Conservation (phyloP, 2,329 filamentous ascomycete genomes). For the Fusarium sp. region DNA sequence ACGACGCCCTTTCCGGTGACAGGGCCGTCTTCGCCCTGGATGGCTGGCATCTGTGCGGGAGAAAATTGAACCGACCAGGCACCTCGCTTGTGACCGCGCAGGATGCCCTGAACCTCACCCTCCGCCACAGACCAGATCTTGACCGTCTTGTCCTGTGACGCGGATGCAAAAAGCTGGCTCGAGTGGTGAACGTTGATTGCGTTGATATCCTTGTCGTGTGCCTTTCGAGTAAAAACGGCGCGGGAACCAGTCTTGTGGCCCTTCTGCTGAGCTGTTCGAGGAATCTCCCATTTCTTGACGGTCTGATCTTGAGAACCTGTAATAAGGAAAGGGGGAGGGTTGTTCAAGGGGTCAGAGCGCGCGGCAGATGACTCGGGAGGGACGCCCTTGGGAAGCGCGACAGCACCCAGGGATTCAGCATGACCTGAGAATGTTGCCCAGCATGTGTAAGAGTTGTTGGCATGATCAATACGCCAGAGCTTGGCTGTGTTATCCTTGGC, state of each 20-base stretch:
- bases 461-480: slow-evolving; percentile 87
- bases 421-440: slow-evolving; percentile 89
- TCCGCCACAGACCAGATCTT: slow-evolving; percentile 96
- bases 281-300: slow-evolving; percentile 92
- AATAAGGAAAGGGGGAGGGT: slow-evolving; percentile 85
- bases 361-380: slow-evolving; percentile 77
- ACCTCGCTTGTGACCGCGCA: slow-evolving; percentile 91
- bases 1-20: slow-evolving; percentile 84
- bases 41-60: slow-evolving; percentile 77
- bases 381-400: slow-evolving; percentile 78
- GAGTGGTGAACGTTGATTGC: slow-evolving; percentile 84
- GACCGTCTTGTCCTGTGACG: slow-evolving; percentile 95
- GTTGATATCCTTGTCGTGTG: slow-evolving; percentile 99
- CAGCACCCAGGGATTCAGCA: slow-evolving; percentile 91
- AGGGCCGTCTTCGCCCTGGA: slow-evolving; percentile 77
- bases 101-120: slow-evolving; percentile 89
- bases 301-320: slow-evolving; percentile 97
- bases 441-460: slow-evolving; percentile 79
- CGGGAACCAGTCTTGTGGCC: slow-evolving; percentile 65
- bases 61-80: slow-evolving; percentile 97
- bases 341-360: slow-evolving; percentile 76
- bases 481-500: slow-evolving; percentile 96
- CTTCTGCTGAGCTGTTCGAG: slow-evolving; percentile 60
- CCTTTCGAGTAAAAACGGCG: slow-evolving; percentile 88
- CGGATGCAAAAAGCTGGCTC: slow-evolving; percentile 88